These are phyloP conservation scores for Monilinia laxa DNA, from an alignment of 2,329 filamentous ascomycete species.

Conservation along the genomic window DNA sequence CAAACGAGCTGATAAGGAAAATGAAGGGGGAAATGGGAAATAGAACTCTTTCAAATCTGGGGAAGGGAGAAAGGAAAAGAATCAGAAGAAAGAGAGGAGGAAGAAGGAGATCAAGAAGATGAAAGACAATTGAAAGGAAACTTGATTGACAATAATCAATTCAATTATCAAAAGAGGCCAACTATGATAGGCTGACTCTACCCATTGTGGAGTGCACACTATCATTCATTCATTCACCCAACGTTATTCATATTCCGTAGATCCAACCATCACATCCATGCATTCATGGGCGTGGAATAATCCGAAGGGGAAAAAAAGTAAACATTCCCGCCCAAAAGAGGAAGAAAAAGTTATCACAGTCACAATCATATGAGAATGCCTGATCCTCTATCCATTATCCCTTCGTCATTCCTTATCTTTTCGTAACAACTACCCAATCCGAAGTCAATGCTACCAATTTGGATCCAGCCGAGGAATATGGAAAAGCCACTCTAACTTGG, in stretches of 20 bases:
- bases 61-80: neutral
- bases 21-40: conserved; percentile 9
- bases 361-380: no score
- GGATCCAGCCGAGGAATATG: neutral
- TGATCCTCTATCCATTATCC: conserved; percentile 1
- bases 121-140: neutral
- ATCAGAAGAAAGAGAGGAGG: no score
- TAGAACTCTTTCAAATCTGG: neutral
- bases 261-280: no score
- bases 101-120: no score
- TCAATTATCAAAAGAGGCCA: neutral
- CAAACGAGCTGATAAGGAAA: conserved; percentile 17
- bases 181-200: conserved; percentile 12
- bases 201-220: conserved; percentile 17
- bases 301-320: no score
- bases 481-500: neutral
- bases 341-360: no score
- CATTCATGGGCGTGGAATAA: no score
- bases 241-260: no score
- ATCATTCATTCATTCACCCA: no score
- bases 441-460: neutral
- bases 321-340: no score
- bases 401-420: conserved; percentile 10
- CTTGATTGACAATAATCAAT: neutral
- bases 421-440: conserved; percentile 4